phyloP scores from a whole-genome alignment of 2,329 filamentous ascomycete genomes.

The Apiospora malaysiana region DNA sequence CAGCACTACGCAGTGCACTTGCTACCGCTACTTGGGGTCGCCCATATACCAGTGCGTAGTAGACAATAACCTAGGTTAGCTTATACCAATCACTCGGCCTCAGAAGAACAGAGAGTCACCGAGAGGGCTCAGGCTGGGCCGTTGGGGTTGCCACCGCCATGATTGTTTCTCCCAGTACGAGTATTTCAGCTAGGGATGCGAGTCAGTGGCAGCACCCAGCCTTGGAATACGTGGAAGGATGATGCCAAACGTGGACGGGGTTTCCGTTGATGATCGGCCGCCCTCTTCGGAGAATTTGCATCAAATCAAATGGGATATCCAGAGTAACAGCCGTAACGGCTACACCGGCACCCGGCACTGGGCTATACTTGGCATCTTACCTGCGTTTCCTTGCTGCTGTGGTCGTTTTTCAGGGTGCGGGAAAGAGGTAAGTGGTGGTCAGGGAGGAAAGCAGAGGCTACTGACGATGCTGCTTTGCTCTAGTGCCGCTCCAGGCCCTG shows the following conservation, averaged over 20 bases:
- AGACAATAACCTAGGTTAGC: too few relatives aligned
- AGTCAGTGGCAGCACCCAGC: slow-evolving; percentile 5
- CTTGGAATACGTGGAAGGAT: background rate
- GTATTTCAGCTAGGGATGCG: background rate
- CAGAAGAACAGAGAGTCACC: too few relatives aligned
- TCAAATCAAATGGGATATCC: background rate
- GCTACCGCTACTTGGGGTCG: background rate
- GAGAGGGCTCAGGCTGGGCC: too few relatives aligned
- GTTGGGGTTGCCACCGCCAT: background rate
- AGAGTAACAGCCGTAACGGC: slow-evolving; percentile 14
- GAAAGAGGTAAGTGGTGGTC: background rate
- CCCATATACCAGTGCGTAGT: background rate
- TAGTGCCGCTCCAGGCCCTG: background rate
- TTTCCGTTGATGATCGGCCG: background rate
- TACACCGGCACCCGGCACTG: slow-evolving; percentile 4
- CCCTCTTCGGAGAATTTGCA: background rate
- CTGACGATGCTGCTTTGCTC: background rate
- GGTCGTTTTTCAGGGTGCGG: background rate
- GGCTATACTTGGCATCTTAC: background rate
- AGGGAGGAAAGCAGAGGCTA: too few relatives aligned
- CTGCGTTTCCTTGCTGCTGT: slow-evolving; percentile 2
- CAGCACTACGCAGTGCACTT: background rate
- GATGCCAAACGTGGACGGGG: background rate
- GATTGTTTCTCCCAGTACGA: background rate
- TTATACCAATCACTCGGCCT: background rate